Percentiles rank a stretch among this genome's conserved stretches.
Evolutionary conservation across 169 alveolate genomes (phyloP).

Genomic region (Ichthyophthirius multifiliis): DNA sequence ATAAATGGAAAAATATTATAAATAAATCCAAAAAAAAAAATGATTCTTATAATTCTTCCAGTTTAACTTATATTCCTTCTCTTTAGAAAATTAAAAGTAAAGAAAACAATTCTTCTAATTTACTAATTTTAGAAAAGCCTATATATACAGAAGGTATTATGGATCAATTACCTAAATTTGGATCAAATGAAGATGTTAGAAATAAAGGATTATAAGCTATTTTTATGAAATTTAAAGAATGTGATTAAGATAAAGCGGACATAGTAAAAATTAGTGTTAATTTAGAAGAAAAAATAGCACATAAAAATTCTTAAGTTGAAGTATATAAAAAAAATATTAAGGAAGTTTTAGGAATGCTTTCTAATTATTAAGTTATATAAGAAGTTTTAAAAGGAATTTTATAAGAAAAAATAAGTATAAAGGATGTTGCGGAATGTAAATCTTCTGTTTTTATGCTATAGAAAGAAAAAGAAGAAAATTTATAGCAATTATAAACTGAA

Average conservation of each 20-base stretch:
- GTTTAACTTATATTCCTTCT: too few relatives aligned
- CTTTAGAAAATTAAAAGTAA: too few relatives aligned
- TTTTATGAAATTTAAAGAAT: neutral
- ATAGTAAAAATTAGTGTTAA: neutral
- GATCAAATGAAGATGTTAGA: neutral
- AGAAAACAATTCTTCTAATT: too few relatives aligned
- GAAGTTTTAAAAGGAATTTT: neutral
- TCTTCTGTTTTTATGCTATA: neutral
- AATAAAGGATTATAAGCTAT: neutral
- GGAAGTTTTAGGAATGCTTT: neutral
- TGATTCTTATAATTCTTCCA: too few relatives aligned
- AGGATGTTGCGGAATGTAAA: constrained; percentile 2
- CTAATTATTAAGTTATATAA: neutral
- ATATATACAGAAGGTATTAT: too few relatives aligned
- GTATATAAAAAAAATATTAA: neutral
- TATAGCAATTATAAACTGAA: neutral
- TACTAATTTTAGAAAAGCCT: too few relatives aligned
- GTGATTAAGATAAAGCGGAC: neutral
- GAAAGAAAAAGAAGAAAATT: neutral
- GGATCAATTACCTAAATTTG: too few relatives aligned
- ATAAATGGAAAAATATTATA: too few relatives aligned
- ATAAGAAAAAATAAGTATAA: neutral
- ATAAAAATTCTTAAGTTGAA: neutral
- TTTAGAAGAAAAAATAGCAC: neutral
- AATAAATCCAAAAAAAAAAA: too few relatives aligned